These are phyloP conservation scores for Seiridium unicorne DNA, from an alignment of 2,329 filamentous ascomycete species.

Conservation along the genomic window DNA sequence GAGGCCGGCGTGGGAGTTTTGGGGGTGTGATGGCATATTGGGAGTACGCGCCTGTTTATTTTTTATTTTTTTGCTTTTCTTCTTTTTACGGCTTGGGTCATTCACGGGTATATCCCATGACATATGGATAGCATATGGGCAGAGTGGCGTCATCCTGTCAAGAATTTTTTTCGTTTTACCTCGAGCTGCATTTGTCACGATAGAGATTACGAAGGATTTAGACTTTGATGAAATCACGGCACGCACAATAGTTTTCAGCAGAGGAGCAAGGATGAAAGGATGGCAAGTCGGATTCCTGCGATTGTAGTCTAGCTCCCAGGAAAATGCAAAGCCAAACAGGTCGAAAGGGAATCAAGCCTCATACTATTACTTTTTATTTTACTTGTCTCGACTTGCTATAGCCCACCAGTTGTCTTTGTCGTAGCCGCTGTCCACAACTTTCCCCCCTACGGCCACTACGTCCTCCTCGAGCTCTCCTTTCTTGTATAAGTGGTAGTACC, in stretches of 20 bases:
- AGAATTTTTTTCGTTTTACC: neutral
- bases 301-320: too few relatives aligned
- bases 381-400: slow-evolving; percentile 47
- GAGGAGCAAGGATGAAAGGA: neutral
- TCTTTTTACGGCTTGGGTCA: neutral
- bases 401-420: slow-evolving; percentile 99
- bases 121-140: neutral
- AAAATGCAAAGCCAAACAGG: too few relatives aligned
- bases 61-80: neutral
- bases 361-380: neutral
- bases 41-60: neutral
- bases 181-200: neutral
- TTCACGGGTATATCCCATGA: neutral
- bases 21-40: neutral
- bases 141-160: neutral
- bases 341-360: neutral
- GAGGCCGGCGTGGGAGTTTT: neutral
- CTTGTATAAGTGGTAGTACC: slow-evolving; percentile 92
- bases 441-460: slow-evolving; percentile 70
- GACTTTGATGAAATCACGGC: neutral
- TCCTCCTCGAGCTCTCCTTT: slow-evolving; percentile 85
- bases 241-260: neutral
- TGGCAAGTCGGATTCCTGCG: too few relatives aligned
- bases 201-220: neutral
- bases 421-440: slow-evolving; percentile 78